Conservation (phyloP, 2,329 filamentous ascomycete species). For the Aspergillus sp. region DNA sequence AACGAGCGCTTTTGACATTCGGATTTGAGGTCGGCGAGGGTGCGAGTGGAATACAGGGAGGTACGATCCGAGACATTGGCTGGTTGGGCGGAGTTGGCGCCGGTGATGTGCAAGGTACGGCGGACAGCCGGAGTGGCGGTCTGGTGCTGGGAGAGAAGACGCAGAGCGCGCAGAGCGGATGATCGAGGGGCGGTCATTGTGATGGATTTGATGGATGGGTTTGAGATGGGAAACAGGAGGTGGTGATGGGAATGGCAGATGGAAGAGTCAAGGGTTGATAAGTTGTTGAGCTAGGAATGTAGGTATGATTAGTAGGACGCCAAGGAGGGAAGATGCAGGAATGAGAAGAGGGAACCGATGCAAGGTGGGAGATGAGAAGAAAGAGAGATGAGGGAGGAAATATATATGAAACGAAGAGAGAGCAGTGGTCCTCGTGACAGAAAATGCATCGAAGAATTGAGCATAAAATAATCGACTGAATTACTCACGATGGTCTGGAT, state of each 20-base stretch:
- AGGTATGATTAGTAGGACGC: too few relatives aligned
- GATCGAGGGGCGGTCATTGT: constrained; percentile 47
- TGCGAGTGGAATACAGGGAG: constrained; percentile 51
- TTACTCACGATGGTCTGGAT: too few relatives aligned
- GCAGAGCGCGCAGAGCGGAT: constrained; percentile 45
- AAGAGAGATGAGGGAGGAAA: too few relatives aligned
- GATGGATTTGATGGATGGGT: not conserved
- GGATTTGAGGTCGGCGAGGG: constrained; percentile 49
- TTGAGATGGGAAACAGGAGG: not conserved
- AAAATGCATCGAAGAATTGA: too few relatives aligned
- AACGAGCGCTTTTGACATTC: constrained; percentile 53
- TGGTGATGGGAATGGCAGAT: not conserved
- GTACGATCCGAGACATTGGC: constrained; percentile 52
- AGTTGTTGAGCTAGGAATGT: too few relatives aligned
- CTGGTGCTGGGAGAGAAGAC: constrained; percentile 41
- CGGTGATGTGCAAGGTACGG: constrained; percentile 61
- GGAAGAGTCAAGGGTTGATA: not conserved
- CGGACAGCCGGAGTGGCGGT: constrained; percentile 33
- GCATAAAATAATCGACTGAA: too few relatives aligned
- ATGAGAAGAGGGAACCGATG: too few relatives aligned
- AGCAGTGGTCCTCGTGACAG: too few relatives aligned
- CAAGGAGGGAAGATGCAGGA: too few relatives aligned
- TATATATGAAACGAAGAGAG: too few relatives aligned
- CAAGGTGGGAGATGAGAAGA: too few relatives aligned
- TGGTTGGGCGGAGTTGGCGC: constrained; percentile 55